Base-by-base conservation (phyloP, 768 basidiomycete species). In the Leucosporidium yakuticum region DNA sequence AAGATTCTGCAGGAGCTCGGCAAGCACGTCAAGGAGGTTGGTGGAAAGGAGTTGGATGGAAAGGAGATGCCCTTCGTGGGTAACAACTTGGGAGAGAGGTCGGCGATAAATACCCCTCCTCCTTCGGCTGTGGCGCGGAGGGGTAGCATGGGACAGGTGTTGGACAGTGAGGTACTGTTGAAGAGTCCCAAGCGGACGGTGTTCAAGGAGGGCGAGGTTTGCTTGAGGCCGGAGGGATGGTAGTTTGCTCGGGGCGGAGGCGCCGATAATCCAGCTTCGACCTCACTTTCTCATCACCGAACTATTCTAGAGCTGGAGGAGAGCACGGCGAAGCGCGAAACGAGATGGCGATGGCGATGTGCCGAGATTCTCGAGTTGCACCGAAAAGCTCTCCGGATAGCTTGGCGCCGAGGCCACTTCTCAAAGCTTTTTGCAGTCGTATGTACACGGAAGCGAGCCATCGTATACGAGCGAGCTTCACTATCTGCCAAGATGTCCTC, bases 1-100 rank as follows among this genome's bases (percentile, higher is more conserved):
- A 83, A 82, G 68, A 89, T 99, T 71, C 76, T 99, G 77, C 86
- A 90, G 48, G 89, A 90, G 65, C 90, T 99, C 73, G 88, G 84
- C n/a, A 58, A 55, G 64, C 71, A 73, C 23, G 69, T 73, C 64
- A 68, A 69, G 61, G 69, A 31, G 11, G 55, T 57, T 19, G 25
- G 29, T 21, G 55, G 55, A 8, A 32, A 57, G 32, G 55, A 57
- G 25, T 44, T 44, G 39, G 39, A 44, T 44, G 55, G 55, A 17
- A 57, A 57, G 32, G 55, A 57, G 55, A 57, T 57, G 17, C 55
- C 55, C 11, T 29, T 20, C 32, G 55, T 14, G 31, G 20, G 25
- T 12, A 57, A 57, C 32, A 29, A 29, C 12, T 29, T 54, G 25
- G 53, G 53, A 6, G 53, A 17, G 31, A 12, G 29, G 14, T 44